phyloP scores from a whole-genome alignment of 2,329 filamentous ascomycete species.

The Ophiocordyceps camponoti-floridani region DNA sequence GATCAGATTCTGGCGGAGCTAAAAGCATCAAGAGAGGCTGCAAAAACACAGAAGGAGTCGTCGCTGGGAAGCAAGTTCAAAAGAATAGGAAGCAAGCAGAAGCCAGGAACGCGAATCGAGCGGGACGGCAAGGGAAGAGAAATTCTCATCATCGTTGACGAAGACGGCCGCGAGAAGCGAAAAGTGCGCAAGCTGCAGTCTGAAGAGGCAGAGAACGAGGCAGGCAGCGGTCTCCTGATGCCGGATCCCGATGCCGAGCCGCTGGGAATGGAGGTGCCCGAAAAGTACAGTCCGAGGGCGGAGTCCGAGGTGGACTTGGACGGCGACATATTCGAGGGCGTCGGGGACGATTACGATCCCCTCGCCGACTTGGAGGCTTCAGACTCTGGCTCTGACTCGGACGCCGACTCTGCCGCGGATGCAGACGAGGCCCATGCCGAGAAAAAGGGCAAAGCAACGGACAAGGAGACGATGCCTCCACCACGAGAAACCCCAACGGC shows the following conservation, averaged over 20 bases:
- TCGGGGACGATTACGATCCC: constrained; percentile 49
- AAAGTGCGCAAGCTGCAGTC: constrained; percentile 39
- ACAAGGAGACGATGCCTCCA: constrained; percentile 20
- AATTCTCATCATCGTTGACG: constrained; percentile 46
- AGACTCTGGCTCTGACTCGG: constrained; percentile 25
- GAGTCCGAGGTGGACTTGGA: constrained; percentile 31
- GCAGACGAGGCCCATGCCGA: constrained; percentile 10
- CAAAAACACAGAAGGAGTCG: constrained; percentile 33
- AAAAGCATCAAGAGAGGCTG: constrained; percentile 43
- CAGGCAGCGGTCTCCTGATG: constrained; percentile 25
- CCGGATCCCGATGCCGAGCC: constrained; percentile 37
- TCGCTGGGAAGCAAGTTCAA: constrained; percentile 42
- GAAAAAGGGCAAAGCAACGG: constrained; percentile 5
- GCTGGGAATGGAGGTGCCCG: constrained; percentile 48
- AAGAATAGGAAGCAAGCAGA: constrained; percentile 40
- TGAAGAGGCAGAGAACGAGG: constrained; percentile 17
- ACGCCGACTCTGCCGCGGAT: constrained; percentile 14
- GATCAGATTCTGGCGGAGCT: constrained; percentile 51
- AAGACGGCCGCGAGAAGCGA: constrained; percentile 47
- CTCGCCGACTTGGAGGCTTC: constrained; percentile 36
- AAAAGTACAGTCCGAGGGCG: constrained; percentile 31
- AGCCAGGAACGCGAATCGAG: constrained; percentile 39
- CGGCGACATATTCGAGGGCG: constrained; percentile 48
- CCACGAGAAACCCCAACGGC: constrained; percentile 23
- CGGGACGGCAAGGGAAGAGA: constrained; percentile 42